These are phyloP conservation scores for Begonia masoniana DNA, from an alignment of 306 rosid genomes.

Conservation along the genomic window DNA sequence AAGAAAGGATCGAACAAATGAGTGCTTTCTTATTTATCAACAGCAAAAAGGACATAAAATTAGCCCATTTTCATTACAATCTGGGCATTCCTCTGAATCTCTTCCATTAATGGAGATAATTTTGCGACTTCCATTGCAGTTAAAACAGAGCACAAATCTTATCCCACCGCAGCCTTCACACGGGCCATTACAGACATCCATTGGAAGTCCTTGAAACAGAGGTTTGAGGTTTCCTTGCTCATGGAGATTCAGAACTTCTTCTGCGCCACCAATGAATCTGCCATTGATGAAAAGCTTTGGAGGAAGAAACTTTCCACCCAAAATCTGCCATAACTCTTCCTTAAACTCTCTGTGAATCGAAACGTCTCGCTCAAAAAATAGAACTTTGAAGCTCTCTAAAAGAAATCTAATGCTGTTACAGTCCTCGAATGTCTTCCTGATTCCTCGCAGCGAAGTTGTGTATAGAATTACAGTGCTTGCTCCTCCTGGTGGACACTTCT, in stretches of 20 bases:
- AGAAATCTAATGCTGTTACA: conserved; percentile 67
- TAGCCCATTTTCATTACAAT: conserved; percentile 85
- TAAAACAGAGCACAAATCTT: conserved; percentile 58
- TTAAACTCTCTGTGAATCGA: conserved; percentile 72
- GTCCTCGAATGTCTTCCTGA: conserved; percentile 70
- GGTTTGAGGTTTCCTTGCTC: conserved; percentile 59
- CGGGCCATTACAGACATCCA: conserved; percentile 26
- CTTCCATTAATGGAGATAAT: conserved; percentile 22
- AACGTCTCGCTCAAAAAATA: conserved; percentile 55
- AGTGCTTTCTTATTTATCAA: conserved; percentile 11
- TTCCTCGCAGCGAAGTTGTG: conserved; percentile 69
- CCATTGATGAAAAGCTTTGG: conserved; percentile 79
- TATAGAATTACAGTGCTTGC: conserved; percentile 47
- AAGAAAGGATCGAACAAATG: no score
- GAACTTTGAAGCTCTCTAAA: conserved; percentile 55
- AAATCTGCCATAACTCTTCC: conserved; percentile 46
- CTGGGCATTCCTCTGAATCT: conserved; percentile 21
- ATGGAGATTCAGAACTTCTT: conserved; percentile 53
- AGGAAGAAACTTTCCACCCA: conserved; percentile 40
- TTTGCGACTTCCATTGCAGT: conserved; percentile 68
- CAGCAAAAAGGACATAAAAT: conserved; percentile 64
- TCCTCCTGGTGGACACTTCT: conserved; percentile 70
- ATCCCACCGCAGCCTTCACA: conserved; percentile 75
- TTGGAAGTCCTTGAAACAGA: conserved; percentile 42
- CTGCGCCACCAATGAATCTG: conserved; percentile 70